phyloP scores from a whole-genome alignment of 2,329 filamentous ascomycete genomes.

The Fusarium sambucinum region DNA sequence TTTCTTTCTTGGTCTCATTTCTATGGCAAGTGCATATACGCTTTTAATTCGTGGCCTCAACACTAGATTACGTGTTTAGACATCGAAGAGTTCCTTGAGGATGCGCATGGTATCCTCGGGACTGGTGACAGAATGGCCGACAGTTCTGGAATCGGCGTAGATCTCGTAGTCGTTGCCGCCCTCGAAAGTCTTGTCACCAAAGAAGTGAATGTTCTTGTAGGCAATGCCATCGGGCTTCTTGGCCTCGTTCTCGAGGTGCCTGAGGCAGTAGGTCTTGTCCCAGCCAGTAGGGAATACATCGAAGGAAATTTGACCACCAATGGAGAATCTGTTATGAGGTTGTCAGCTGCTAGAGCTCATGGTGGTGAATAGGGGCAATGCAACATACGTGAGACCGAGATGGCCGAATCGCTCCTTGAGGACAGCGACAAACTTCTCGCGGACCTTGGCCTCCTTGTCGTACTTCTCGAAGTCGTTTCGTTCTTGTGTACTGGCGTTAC shows the following conservation, averaged over 20 bases:
- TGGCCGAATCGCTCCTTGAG: constrained; percentile 86
- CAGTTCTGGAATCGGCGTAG: constrained; percentile 82
- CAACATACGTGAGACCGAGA: constrained; percentile 82
- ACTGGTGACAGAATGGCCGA: constrained; percentile 83
- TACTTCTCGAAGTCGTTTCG: constrained; percentile 84
- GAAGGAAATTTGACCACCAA: constrained; percentile 97
- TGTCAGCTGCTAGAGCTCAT: constrained; percentile 18
- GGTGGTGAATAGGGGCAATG: constrained; percentile 8
- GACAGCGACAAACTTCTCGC: constrained; percentile 79
- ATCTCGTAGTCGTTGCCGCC: constrained; percentile 98
- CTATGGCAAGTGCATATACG: constrained; percentile 28
- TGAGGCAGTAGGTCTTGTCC: constrained; percentile 98
- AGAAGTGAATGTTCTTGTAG: constrained; percentile 95
- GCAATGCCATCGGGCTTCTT: constrained; percentile 75
- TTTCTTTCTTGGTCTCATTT: constrained; percentile 33
- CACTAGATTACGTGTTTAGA: constrained; percentile 57
- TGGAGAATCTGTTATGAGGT: constrained; percentile 75
- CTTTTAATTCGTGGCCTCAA: constrained; percentile 25
- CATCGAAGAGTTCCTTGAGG: constrained; percentile 83
- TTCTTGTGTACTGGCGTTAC: constrained; percentile 86
- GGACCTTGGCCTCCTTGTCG: constrained; percentile 81
- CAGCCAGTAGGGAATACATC: constrained; percentile 97
- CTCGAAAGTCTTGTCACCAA: constrained; percentile 92
- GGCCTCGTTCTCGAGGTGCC: constrained; percentile 86
- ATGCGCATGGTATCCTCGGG: constrained; percentile 86